A percentile compares a stretch with the other conserved stretches of the same genome.
Conservation (phyloP, 345 rosid genomes). For the rapeseed (Brassica napus) region Da-Ae NC_063435.1:2274501-2275000, state of each 20-base stretch:
- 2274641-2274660: constrained; percentile 7
- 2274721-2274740: not conserved
- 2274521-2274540: not conserved
- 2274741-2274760: not conserved
- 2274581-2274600: constrained; percentile 1
- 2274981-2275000: constrained; percentile 36
- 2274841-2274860: constrained; percentile 56
- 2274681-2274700: constrained; percentile 18
- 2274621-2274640: constrained; percentile 10
- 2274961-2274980: constrained; percentile 40
- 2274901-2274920: constrained; percentile 32
- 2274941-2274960: constrained; percentile 16
- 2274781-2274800: not conserved
- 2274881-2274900: constrained; percentile 48
- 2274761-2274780: not conserved
- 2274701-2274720: not conserved
- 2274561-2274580: constrained; percentile 1
- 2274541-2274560: constrained; percentile 12
- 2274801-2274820: constrained; percentile 60
- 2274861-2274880: constrained; percentile 81
- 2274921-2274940: constrained; percentile 40
- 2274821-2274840: constrained; percentile 63
- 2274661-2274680: constrained; percentile 26
- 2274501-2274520: not conserved
- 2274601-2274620: constrained; percentile 2